Evolutionary conservation across 169 alveolate species (phyloP).

Genomic region (Blepharisma undulans): DNA sequence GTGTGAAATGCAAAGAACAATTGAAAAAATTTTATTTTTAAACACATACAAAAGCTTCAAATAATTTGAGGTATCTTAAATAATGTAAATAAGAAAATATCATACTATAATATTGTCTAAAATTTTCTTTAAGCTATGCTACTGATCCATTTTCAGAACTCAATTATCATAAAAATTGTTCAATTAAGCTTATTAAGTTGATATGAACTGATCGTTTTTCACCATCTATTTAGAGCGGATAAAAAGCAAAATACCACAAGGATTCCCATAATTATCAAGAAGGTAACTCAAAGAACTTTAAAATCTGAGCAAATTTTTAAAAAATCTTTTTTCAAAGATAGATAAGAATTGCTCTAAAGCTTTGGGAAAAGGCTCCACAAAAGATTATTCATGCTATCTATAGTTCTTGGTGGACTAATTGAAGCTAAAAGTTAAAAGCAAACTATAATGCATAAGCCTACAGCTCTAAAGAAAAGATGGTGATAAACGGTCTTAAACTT

Average conservation of each 20-base stretch:
- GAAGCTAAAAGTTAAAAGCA: not conserved
- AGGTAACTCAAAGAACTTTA: not conserved
- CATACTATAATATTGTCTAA: not conserved
- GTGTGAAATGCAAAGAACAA: not conserved
- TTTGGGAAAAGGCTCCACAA: not conserved
- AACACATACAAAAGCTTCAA: not conserved
- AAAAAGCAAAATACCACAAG: not conserved
- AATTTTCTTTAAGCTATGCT: not conserved
- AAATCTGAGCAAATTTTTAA: not conserved
- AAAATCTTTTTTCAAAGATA: not conserved
- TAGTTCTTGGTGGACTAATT: too few species aligned
- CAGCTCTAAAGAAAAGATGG: not conserved
- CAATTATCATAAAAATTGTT: not conserved
- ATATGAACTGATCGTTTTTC: too few species aligned
- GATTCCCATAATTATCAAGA: not conserved
- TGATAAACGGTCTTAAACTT: not conserved
- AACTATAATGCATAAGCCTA: not conserved
- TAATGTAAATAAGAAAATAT: too few species aligned
- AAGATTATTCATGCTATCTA: too few species aligned
- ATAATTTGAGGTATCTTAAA: not conserved
- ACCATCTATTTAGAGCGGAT: not conserved
- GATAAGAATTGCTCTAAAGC: not conserved
- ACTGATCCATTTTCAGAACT: not conserved
- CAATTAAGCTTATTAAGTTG: not conserved
- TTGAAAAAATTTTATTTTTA: too few species aligned